phyloP scores from a whole-genome alignment of 805 yeast genomes.

The Saturnispora kantuleensis region DNA sequence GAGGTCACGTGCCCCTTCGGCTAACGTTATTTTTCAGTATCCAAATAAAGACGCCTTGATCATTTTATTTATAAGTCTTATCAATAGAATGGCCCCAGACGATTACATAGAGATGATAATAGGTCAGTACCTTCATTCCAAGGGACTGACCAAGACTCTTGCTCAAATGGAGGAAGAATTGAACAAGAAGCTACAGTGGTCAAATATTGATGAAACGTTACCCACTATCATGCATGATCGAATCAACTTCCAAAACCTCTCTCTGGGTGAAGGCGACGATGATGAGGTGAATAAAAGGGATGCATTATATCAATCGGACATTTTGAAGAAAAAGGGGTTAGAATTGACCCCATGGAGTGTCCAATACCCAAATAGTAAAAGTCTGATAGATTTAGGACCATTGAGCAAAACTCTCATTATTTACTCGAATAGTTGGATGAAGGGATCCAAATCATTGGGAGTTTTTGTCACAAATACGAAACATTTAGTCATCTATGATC shows the following conservation, averaged over 20 bases:
- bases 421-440: slow-evolving; percentile 12
- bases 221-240: slow-evolving; percentile 29
- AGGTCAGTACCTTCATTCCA: slow-evolving; percentile 49
- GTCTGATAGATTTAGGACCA: slow-evolving; percentile 11
- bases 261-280: background rate
- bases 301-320: slow-evolving; percentile 19
- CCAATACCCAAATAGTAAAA: slow-evolving; percentile 12
- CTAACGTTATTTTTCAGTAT: too few relatives aligned
- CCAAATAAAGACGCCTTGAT: too few relatives aligned
- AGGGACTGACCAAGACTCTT: slow-evolving; percentile 38
- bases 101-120: slow-evolving; percentile 29
- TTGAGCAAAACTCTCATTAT: slow-evolving; percentile 19
- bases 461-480: slow-evolving; percentile 24
- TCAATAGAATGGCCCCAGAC: background rate
- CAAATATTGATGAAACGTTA: slow-evolving; percentile 26
- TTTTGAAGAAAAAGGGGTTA: slow-evolving; percentile 15
- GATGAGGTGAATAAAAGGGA: slow-evolving; percentile 2
- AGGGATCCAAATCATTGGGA: slow-evolving; percentile 8
- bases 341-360: slow-evolving; percentile 22
- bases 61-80: too few relatives aligned
- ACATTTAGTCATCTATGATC: slow-evolving; percentile 19
- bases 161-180: slow-evolving; percentile 38
- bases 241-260: slow-evolving; percentile 18
- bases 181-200: slow-evolving; percentile 24
- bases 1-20: too few relatives aligned